Evolutionary conservation across 306 rosid species (phyloP).

Genomic region (Cicer arietinum): DNA sequence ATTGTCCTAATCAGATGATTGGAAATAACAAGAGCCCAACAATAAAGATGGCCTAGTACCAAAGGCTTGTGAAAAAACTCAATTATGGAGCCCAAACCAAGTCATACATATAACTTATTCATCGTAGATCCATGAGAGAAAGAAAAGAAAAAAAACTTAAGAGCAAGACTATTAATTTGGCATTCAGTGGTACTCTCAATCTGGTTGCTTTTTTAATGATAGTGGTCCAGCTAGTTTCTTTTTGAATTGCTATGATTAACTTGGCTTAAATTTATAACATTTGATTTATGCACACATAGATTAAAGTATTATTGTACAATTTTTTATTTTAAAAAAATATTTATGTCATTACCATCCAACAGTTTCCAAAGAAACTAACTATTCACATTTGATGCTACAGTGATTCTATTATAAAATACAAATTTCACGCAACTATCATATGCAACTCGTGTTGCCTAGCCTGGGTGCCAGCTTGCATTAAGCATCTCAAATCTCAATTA

Average conservation of each 20-base stretch:
- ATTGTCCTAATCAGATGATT: too few relatives aligned
- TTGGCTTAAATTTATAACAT: not conserved
- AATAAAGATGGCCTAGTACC: too few relatives aligned
- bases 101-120: too few relatives aligned
- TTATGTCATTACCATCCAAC: constrained; percentile 2
- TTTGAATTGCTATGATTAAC: not conserved
- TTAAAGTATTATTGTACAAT: not conserved
- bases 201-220: not conserved
- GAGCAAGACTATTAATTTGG: constrained; percentile 1
- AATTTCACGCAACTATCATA: constrained; percentile 22
- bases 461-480: constrained; percentile 39
- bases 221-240: constrained; percentile 7
- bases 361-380: not conserved
- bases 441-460: constrained; percentile 27
- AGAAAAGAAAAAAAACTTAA: too few relatives aligned
- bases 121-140: not conserved
- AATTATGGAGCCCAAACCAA: too few relatives aligned
- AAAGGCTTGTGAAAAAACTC: too few relatives aligned
- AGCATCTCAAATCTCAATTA: constrained; percentile 37
- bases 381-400: constrained; percentile 28
- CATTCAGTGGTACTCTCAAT: not conserved
- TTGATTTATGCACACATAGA: not conserved
- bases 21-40: too few relatives aligned
- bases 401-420: not conserved
- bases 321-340: not conserved